phyloP scores from a whole-genome alignment of 805 yeast genomes.

The Dipodascopsis tothii region DNA sequence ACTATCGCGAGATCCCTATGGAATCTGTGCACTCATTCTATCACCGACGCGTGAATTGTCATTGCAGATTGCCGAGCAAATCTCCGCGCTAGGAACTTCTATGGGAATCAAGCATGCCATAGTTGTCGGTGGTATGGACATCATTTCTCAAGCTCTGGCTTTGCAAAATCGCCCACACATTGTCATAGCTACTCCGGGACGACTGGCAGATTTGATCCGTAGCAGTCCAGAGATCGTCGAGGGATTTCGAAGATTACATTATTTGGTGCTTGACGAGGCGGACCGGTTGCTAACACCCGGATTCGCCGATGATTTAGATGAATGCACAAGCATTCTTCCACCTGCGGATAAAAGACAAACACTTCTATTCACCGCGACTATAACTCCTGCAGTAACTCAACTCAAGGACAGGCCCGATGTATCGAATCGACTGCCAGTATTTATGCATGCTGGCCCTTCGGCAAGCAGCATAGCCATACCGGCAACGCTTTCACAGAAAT shows the following conservation, averaged over 20 bases:
- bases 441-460: slow-evolving; percentile 12
- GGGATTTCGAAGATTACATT: slow-evolving; percentile 72
- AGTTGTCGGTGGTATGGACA: slow-evolving; percentile 91
- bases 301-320: slow-evolving; percentile 68
- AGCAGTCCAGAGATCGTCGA: slow-evolving; percentile 76
- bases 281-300: slow-evolving; percentile 81
- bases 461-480: slow-evolving; percentile 62
- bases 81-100: slow-evolving; percentile 80
- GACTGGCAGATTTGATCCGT: slow-evolving; percentile 84
- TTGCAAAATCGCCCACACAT: slow-evolving; percentile 83
- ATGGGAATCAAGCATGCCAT: slow-evolving; percentile 79
- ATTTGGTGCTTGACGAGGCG: slow-evolving; percentile 89
- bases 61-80: slow-evolving; percentile 93
- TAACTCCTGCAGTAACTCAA: slow-evolving; percentile 82
- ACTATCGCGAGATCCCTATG: slow-evolving; percentile 94
- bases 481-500: slow-evolving; percentile 53
- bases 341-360: slow-evolving; percentile 72
- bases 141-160: slow-evolving; percentile 77
- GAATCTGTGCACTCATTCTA: slow-evolving; percentile 78
- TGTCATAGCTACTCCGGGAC: slow-evolving; percentile 94
- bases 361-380: slow-evolving; percentile 86
- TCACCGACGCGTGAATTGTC: slow-evolving; percentile 92
- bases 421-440: slow-evolving; percentile 62
- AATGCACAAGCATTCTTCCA: slow-evolving; percentile 69
- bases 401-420: slow-evolving; percentile 64